Conservation (phyloP, 106 monocot species). For the Apostasia ramifera region DNA sequence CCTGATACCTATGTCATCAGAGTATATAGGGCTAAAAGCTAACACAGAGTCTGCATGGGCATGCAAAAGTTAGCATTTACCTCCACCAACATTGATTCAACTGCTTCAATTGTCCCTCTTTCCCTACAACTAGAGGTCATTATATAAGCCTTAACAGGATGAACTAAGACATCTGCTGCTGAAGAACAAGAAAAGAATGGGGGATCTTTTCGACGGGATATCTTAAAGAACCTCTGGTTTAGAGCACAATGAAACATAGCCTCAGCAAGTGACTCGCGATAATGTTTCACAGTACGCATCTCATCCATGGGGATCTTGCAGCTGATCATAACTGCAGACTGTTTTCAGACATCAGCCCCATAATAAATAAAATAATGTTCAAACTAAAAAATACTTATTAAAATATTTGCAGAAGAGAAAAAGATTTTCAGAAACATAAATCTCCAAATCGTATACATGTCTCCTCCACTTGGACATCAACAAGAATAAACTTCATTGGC, state of each 20-base stretch:
- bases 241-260: slow-evolving; percentile 99
- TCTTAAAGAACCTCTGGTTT: slow-evolving; percentile 95
- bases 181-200: slow-evolving; percentile 94
- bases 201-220: slow-evolving; percentile 89
- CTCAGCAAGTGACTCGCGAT: slow-evolving; percentile 79
- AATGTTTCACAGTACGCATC: slow-evolving; percentile 89
- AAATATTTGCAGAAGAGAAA: slow-evolving; percentile 1
- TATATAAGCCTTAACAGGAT: slow-evolving; percentile 92
- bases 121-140: slow-evolving; percentile 93
- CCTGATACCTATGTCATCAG: slow-evolving; percentile 25
- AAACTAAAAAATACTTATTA: neutral
- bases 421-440: neutral
- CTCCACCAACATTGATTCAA: slow-evolving; percentile 95
- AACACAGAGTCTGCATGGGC: neutral
- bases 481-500: neutral
- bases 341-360: slow-evolving; percentile 23
- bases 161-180: slow-evolving; percentile 70
- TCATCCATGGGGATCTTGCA: slow-evolving; percentile 76
- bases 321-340: slow-evolving; percentile 99
- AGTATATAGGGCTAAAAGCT: slow-evolving; percentile 4
- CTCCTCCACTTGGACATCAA: neutral
- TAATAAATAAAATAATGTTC: neutral
- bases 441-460: neutral
- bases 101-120: slow-evolving; percentile 71
- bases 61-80: slow-evolving; percentile 28